These are phyloP conservation scores for Trichoderma harzianum DNA, from an alignment of 2,329 filamentous ascomycete genomes.

Conservation along the genomic window DNA sequence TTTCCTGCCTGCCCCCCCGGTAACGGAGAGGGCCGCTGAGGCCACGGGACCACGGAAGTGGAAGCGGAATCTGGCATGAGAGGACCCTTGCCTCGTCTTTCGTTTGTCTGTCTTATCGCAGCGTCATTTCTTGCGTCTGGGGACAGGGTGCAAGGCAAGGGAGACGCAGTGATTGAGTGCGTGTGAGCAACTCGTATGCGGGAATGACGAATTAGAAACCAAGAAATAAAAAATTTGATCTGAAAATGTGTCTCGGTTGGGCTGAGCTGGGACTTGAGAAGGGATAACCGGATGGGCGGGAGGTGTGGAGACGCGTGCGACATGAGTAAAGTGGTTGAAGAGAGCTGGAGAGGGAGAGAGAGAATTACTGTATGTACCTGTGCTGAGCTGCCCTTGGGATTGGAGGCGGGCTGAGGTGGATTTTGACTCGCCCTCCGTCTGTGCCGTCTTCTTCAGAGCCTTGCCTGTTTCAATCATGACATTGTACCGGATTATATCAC, in stretches of 20 bases:
- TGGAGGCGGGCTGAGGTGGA: neutral
- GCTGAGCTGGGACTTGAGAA: neutral
- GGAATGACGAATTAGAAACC: neutral
- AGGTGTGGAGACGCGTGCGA: conserved; percentile 5
- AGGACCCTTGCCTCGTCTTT: neutral
- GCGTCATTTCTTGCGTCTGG: neutral
- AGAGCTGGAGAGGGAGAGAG: neutral
- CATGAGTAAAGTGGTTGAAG: neutral
- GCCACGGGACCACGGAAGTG: neutral
- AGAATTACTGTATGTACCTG: neutral
- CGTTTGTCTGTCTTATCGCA: neutral
- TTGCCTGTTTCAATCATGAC: neutral
- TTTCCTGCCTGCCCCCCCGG: neutral
- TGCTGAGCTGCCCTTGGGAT: neutral
- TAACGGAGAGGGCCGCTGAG: neutral
- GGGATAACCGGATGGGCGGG: neutral
- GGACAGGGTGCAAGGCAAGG: neutral
- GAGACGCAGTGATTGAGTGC: neutral
- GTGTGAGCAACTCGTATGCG: neutral
- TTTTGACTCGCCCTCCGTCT: neutral
- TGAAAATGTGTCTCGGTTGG: neutral
- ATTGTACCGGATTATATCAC: neutral
- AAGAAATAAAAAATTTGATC: neutral
- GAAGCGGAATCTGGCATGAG: conserved; percentile 8
- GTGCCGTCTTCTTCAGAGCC: neutral